These are phyloP conservation scores for Solanum chiquidenum DNA, from an alignment of 257 asterid genomes.

Conservation along the genomic window DNA sequence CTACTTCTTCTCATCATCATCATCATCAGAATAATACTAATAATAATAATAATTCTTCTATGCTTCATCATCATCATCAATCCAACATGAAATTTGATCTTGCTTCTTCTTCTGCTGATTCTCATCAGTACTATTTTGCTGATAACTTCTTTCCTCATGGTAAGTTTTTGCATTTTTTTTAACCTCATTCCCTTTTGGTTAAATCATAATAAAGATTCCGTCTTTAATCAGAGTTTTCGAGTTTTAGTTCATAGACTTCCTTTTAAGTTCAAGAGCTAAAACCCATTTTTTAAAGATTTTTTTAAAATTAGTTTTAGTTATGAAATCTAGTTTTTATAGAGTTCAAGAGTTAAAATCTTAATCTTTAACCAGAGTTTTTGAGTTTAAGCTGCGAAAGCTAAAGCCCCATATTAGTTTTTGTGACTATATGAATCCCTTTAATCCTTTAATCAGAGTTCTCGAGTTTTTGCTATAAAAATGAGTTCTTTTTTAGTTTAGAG, in stretches of 20 bases:
- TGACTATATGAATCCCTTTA: neutral
- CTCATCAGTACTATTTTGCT: constrained; percentile 54
- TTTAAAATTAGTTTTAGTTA: neutral
- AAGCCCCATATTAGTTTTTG: neutral
- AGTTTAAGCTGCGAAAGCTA: neutral
- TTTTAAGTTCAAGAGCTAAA: neutral
- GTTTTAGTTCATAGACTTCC: neutral
- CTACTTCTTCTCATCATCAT: constrained; percentile 17
- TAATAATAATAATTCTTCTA: neutral
- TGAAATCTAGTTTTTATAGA: neutral
- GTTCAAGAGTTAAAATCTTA: neutral
- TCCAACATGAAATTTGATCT: constrained; percentile 17
- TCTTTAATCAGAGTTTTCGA: neutral
- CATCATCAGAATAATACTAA: neutral
- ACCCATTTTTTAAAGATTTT: neutral
- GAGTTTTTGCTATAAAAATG: neutral
- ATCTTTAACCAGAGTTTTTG: neutral
- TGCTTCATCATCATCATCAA: constrained; percentile 18
- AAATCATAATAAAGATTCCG: neutral
- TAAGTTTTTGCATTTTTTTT: neutral
- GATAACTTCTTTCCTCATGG: constrained; percentile 69
- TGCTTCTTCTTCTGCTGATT: constrained; percentile 18
- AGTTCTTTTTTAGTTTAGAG: neutral
- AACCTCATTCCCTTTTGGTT: neutral
- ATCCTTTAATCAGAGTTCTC: neutral